phyloP scores from a whole-genome alignment of 352 stramenopile genomes.

The Aphanomyces euteiches region DNA sequence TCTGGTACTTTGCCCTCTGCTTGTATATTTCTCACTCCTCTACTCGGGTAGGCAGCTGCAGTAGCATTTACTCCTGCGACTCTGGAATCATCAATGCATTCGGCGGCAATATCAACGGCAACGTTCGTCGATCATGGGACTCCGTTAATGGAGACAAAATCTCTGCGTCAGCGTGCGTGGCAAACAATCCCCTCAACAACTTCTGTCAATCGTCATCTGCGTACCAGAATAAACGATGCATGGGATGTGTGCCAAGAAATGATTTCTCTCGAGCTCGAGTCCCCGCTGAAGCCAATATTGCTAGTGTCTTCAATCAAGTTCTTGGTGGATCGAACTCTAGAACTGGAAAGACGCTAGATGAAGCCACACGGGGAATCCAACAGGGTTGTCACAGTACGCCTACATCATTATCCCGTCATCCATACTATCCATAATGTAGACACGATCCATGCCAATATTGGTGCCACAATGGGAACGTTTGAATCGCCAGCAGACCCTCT shows the following conservation, averaged over 20 bases:
- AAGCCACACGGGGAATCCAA: conserved; percentile 59
- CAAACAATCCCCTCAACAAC: conserved; percentile 38
- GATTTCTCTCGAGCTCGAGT: conserved; percentile 50
- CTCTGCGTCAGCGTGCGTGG: neutral
- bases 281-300: conserved; percentile 58
- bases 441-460: conserved; percentile 13
- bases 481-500: conserved; percentile 55
- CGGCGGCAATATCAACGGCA: neutral
- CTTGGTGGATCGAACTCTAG: conserved; percentile 59
- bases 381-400: conserved; percentile 51
- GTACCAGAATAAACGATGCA: conserved; percentile 12
- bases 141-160: neutral
- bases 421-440: conserved; percentile 21
- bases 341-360: conserved; percentile 32
- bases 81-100: neutral
- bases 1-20: neutral
- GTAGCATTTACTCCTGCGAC: neutral
- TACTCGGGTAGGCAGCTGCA: neutral
- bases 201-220: conserved; percentile 56
- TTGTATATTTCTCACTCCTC: neutral
- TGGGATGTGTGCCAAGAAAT: conserved; percentile 64
- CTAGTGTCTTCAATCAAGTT: conserved; percentile 50
- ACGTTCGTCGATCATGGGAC: neutral
- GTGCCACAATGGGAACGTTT: conserved; percentile 42
- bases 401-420: neutral